Evolutionary conservation across 2,329 filamentous ascomycete species (phyloP).

Genomic region (Exophiala calicioides): DNA sequence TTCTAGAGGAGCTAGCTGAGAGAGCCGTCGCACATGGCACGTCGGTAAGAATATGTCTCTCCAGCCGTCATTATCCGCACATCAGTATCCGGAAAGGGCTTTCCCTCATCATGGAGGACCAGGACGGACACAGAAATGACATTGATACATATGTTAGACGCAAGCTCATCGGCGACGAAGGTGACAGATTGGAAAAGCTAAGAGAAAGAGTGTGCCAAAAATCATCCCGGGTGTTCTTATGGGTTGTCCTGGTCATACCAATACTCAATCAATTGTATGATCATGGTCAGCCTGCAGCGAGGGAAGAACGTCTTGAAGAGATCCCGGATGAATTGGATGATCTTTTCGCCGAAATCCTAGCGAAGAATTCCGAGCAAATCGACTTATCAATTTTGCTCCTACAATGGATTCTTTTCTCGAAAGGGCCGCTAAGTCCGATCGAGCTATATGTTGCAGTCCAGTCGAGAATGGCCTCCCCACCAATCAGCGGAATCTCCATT

Average conservation of each 20-base stretch:
- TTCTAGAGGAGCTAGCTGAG: slow-evolving; percentile 14
- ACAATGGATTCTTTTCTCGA: slow-evolving; percentile 16
- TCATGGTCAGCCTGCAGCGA: slow-evolving; percentile 31
- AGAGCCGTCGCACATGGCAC: neutral
- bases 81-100: slow-evolving; percentile 18
- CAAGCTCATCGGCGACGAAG: slow-evolving; percentile 33
- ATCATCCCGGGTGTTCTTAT: slow-evolving; percentile 48
- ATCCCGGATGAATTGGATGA: slow-evolving; percentile 46
- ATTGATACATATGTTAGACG: slow-evolving; percentile 38
- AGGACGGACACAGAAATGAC: slow-evolving; percentile 19
- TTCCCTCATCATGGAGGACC: slow-evolving; percentile 14
- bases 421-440: slow-evolving; percentile 41
- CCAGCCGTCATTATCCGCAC: slow-evolving; percentile 26
- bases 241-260: slow-evolving; percentile 47
- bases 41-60: slow-evolving; percentile 20
- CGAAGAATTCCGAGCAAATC: slow-evolving; percentile 47
- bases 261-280: slow-evolving; percentile 48
- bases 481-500: slow-evolving; percentile 28
- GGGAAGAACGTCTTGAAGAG: slow-evolving; percentile 40
- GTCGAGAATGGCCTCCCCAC: neutral
- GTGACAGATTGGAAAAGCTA: slow-evolving; percentile 30
- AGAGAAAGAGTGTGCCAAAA: slow-evolving; percentile 38
- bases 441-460: slow-evolving; percentile 47
- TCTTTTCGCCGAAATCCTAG: slow-evolving; percentile 56
- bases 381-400: slow-evolving; percentile 42